Percentiles rank a stretch among this genome's conserved stretches.
phyloP scores from a whole-genome alignment of 768 basidiomycete species.

The Clathrus columnatus region DNA sequence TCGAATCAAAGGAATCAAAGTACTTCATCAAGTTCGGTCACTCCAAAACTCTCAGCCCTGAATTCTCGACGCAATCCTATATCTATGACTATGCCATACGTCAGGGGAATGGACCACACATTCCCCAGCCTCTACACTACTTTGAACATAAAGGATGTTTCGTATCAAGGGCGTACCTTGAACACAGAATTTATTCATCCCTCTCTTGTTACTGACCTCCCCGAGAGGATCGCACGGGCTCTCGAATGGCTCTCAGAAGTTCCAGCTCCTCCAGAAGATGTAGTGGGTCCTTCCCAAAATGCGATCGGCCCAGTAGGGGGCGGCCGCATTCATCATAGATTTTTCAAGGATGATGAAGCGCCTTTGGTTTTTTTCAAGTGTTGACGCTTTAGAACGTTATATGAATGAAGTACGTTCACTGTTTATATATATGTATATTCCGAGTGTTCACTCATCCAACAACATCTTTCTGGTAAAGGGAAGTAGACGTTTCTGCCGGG shows the following conservation, averaged over 20 bases:
- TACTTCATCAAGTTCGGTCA: slow-evolving; percentile 23
- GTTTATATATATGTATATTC: slow-evolving; percentile 10
- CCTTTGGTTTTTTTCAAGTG: slow-evolving; percentile 15
- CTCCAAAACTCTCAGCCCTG: slow-evolving; percentile 11
- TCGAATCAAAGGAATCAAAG: background rate
- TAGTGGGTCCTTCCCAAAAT: too few relatives aligned
- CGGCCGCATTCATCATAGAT: slow-evolving; percentile 15
- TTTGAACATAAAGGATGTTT: slow-evolving; percentile 13
- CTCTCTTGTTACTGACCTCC: slow-evolving; percentile 14
- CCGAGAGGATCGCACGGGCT: slow-evolving; percentile 17
- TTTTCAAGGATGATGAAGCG: slow-evolving; percentile 18
- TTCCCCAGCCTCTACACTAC: slow-evolving; percentile 19
- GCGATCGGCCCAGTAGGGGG: slow-evolving; percentile 16
- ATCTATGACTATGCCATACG: slow-evolving; percentile 10
- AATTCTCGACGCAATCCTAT: slow-evolving; percentile 17
- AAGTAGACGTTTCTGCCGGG: slow-evolving; percentile 3
- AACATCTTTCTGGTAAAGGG: slow-evolving; percentile 10
- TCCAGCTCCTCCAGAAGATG: slow-evolving; percentile 18
- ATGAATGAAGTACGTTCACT: slow-evolving; percentile 15
- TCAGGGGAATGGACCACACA: slow-evolving; percentile 18
- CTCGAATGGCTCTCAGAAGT: slow-evolving; percentile 20
- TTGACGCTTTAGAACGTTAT: slow-evolving; percentile 13
- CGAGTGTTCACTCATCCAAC: background rate
- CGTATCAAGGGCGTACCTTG: slow-evolving; percentile 19
- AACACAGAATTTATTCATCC: slow-evolving; percentile 23